These are phyloP conservation scores for Hymenoscyphus occultus DNA, from an alignment of 2,329 filamentous ascomycete genomes.

Conservation along the genomic window DNA sequence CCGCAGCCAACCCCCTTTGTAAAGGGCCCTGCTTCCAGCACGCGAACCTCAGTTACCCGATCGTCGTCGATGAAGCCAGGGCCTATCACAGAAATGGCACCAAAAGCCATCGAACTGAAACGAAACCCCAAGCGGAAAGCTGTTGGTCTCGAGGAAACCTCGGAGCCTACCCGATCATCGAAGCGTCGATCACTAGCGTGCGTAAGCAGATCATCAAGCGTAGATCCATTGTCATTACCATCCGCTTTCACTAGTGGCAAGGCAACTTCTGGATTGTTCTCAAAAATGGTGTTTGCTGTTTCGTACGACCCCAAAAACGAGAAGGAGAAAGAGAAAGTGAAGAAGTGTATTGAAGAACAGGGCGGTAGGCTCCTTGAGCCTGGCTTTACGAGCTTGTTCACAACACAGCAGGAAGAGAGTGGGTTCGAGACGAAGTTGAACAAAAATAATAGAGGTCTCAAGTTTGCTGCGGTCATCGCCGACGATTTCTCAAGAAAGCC, in stretches of 20 bases:
- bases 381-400: conserved; percentile 75
- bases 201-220: conserved; percentile 21
- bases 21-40: neutral
- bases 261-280: conserved; percentile 52
- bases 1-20: neutral
- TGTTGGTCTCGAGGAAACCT: neutral
- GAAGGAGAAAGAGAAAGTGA: conserved; percentile 56
- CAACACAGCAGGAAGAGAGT: conserved; percentile 9
- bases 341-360: conserved; percentile 61
- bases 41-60: neutral
- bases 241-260: conserved; percentile 5
- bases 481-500: conserved; percentile 81
- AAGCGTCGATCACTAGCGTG: conserved; percentile 23
- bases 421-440: conserved; percentile 51
- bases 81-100: neutral
- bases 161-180: conserved; percentile 19
- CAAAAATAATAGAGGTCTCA: conserved; percentile 50
- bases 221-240: conserved; percentile 27
- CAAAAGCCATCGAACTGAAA: neutral
- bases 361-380: conserved; percentile 70
- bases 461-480: conserved; percentile 83
- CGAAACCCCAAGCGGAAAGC: conserved; percentile 4
- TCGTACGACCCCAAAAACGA: conserved; percentile 59
- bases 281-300: conserved; percentile 83
- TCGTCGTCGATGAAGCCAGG: neutral